Percentiles rank a stretch among this genome's conserved stretches.
Conservation (phyloP, 106 monocot genomes). For the Dendrobium officinale region DNA sequence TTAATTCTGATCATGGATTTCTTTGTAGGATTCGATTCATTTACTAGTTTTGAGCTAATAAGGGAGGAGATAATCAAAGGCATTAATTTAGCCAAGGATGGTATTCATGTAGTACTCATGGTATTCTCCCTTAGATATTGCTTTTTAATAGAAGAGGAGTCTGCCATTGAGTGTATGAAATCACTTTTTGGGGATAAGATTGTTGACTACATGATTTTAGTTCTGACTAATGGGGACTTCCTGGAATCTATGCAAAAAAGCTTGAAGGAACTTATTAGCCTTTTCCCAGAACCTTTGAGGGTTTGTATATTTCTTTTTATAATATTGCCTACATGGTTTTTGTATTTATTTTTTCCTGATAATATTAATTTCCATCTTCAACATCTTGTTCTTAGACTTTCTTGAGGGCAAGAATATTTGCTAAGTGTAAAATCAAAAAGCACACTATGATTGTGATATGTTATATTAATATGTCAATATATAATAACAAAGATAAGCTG, state of each 20-base stretch:
- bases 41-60: conserved; percentile 32
- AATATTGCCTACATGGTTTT: no score
- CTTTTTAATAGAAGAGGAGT: conserved; percentile 67
- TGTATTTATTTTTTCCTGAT: no score
- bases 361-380: no score
- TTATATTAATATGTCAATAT: no score
- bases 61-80: conserved; percentile 78
- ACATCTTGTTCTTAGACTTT: no score
- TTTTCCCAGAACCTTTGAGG: conserved; percentile 42
- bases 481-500: no score
- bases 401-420: no score
- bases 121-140: conserved; percentile 64
- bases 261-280: conserved; percentile 32
- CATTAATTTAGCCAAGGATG: conserved; percentile 83
- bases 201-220: conserved; percentile 61
- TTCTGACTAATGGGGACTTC: conserved; percentile 73
- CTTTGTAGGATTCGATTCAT: conserved; percentile 62
- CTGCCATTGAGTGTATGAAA: conserved; percentile 49
- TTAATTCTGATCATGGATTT: neutral
- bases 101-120: conserved; percentile 80
- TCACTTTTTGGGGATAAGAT: conserved; percentile 72
- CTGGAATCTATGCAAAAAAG: conserved; percentile 39
- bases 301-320: conserved; percentile 8
- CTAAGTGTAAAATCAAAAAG: no score
- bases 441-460: no score